Base-by-base conservation (phyloP, 345 rosid genomes). In the Pistacia integerrima region DNA sequence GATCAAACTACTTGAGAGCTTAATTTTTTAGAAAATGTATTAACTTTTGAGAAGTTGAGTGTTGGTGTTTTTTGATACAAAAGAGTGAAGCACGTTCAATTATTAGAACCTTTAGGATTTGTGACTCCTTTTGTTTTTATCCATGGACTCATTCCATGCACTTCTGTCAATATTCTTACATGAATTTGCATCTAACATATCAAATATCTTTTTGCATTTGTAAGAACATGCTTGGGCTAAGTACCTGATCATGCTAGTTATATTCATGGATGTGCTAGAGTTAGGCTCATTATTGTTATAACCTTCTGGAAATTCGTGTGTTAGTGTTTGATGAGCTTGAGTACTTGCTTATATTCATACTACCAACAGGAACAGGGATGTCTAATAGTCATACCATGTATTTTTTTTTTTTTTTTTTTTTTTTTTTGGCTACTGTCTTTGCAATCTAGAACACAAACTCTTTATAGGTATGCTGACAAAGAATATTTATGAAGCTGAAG, bases 391-490 rank as follows among this genome's bases (percentile, higher is more conserved):
- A 7, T 49, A 30, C 77, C 51, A 18, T 55, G 35, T 70, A 67
- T 0, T 1, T 51, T 51, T 51, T 11, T 63, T 13, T 44, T 13
- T 58, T 49, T n/a, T 70, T 70, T 0, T 1, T 51, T 51, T 51
- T 11, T 63, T 13, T 44, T 13, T 58, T 49, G 41, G 73, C 70
- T 48, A 36, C n/a, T 51, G 55, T 69, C 35, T 44, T 17, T 82
- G 76, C 74, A 72, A 85, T 88, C 63, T 86, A 97, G 99, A 97
- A 63, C 99, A 97, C 82, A 97, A 97, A 81, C 98, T 97, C 72
- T 97, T 97, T 74, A 90, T 97, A 30, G 98, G 99, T 77, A 97
- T 97, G 99, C 92, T 97, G 82, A 98, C 98, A 30, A 94, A 97
- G 89, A 94, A 90, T 82, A 93, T 94, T 55, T 73, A 94, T 51